phyloP scores from a whole-genome alignment of 176 grass and related monocot genomes.

The Paspalum notatum region DNA sequence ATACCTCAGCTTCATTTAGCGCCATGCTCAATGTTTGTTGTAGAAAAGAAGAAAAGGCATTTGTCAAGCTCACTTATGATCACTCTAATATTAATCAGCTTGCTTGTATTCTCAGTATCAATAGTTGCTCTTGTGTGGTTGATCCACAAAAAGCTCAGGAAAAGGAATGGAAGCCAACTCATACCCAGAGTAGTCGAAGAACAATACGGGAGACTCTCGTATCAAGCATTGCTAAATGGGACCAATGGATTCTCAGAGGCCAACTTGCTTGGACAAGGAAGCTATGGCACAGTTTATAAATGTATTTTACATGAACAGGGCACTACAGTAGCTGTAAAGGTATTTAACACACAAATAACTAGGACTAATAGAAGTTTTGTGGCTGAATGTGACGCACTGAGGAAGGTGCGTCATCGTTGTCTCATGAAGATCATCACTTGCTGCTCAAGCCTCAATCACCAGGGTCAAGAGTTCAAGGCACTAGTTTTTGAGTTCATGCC shows the following conservation, averaged over 20 bases:
- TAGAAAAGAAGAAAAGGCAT: neutral
- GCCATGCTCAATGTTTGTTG: neutral
- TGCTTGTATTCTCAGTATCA: neutral
- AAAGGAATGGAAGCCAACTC: neutral
- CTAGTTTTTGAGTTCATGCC: slow-evolving; percentile 46
- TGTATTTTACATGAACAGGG: neutral
- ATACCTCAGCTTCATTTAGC: slow-evolving; percentile 37
- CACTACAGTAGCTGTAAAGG: slow-evolving; percentile 38
- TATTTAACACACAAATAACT: slow-evolving; percentile 30
- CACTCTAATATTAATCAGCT: neutral
- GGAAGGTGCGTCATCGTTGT: slow-evolving; percentile 23
- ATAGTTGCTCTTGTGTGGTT: neutral
- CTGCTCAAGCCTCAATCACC: slow-evolving; percentile 24
- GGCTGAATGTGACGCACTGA: slow-evolving; percentile 28
- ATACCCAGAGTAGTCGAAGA: neutral
- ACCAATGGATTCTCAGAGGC: slow-evolving; percentile 20
- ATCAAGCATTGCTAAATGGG: neutral
- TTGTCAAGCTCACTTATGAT: neutral
- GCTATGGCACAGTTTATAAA: slow-evolving; percentile 14
- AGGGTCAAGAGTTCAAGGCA: slow-evolving; percentile 47
- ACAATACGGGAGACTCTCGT: slow-evolving; percentile 8
- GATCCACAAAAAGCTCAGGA: neutral
- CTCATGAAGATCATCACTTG: slow-evolving; percentile 44
- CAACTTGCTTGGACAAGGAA: slow-evolving; percentile 25
- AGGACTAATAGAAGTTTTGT: slow-evolving; percentile 31